Evolutionary conservation across 2,329 filamentous ascomycete genomes (phyloP).

Genomic region (Trichoderma guizhouense): DNA sequence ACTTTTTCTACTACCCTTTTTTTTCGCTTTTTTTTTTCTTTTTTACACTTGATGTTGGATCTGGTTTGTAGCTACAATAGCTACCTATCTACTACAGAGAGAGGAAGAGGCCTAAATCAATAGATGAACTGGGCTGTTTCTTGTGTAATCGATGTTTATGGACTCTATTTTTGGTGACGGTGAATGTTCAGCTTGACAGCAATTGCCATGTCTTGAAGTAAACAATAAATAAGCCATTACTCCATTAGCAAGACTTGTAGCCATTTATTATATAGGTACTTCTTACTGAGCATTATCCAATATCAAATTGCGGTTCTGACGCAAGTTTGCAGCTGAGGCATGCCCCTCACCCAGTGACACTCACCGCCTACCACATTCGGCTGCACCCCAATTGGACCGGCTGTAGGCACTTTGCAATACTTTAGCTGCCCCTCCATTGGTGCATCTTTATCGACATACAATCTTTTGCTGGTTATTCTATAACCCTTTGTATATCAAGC

Average conservation of each 20-base stretch:
- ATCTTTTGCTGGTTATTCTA: neutral
- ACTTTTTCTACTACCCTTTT: slow-evolving; percentile 20
- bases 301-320: neutral
- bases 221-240: neutral
- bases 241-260: too few relatives aligned
- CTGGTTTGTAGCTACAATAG: neutral
- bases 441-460: neutral
- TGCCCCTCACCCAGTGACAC: neutral
- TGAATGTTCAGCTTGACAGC: neutral
- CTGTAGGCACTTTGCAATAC: neutral
- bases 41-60: slow-evolving; percentile 3
- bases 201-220: neutral
- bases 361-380: slow-evolving; percentile 25
- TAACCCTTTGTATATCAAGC: neutral
- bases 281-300: neutral
- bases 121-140: neutral
- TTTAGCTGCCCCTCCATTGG: slow-evolving; percentile 25
- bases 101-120: neutral
- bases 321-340: neutral
- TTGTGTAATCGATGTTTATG: neutral
- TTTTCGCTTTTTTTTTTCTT: neutral
- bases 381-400: neutral
- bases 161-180: neutral
- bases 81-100: neutral
- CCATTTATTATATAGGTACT: too few relatives aligned